Evolutionary conservation across 1,139 yeast species (phyloP).

Genomic region (Taphrina deformans): DNA sequence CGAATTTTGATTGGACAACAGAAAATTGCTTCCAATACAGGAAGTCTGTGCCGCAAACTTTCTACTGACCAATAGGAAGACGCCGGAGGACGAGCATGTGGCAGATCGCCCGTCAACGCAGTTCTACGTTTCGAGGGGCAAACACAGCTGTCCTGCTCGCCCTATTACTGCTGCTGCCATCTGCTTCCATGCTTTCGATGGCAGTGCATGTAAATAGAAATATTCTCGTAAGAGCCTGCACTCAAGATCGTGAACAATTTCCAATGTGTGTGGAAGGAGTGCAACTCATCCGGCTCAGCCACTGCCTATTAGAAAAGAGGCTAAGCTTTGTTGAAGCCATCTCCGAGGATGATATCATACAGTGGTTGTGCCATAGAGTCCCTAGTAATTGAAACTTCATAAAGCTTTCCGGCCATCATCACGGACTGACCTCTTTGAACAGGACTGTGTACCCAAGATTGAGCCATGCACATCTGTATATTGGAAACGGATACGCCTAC

Average conservation of each 20-base stretch:
- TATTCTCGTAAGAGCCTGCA: too few species aligned
- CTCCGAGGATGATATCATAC: neutral
- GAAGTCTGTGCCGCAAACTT: neutral
- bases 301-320: neutral
- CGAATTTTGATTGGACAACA: neutral
- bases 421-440: too few species aligned
- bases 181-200: too few species aligned
- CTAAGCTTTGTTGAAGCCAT: neutral
- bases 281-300: too few species aligned
- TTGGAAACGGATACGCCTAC: slow-evolving; percentile 27
- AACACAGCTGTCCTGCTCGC: too few species aligned
- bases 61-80: neutral
- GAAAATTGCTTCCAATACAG: neutral
- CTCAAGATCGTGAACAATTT: too few species aligned
- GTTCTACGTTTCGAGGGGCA: neutral
- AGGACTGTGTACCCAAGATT: too few species aligned
- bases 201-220: too few species aligned
- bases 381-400: too few species aligned
- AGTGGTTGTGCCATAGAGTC: neutral
- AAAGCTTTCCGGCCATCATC: too few species aligned
- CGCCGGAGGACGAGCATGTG: neutral
- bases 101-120: neutral
- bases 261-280: too few species aligned
- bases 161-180: too few species aligned
- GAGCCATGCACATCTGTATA: slow-evolving; percentile 19